Percentiles rank a stretch among this genome's conserved stretches.
Evolutionary conservation across 768 basidiomycete genomes (phyloP).

Genomic region (Lactarius akahatsu): DNA sequence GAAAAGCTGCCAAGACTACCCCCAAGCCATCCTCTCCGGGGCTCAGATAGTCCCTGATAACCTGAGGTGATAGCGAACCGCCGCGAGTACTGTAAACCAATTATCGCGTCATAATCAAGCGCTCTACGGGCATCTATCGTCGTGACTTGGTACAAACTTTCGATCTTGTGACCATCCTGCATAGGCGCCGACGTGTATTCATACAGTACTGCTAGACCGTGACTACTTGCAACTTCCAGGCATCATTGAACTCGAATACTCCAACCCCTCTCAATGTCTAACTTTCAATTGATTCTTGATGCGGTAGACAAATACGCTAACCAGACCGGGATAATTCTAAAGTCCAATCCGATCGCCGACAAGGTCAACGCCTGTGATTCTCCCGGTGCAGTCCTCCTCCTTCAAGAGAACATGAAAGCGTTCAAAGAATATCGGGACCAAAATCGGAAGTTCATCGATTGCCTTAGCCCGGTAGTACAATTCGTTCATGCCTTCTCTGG

Average conservation of each 20-base stretch:
- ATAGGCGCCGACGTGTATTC: too few relatives aligned
- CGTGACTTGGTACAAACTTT: too few relatives aligned
- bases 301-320: background rate
- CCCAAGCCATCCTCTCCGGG: too few relatives aligned
- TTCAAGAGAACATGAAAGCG: background rate
- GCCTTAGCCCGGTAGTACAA: background rate
- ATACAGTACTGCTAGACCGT: too few relatives aligned
- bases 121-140: too few relatives aligned
- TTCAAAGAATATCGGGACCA: conserved; percentile 5
- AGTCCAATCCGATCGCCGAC: background rate
- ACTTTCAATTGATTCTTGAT: conserved; percentile 1
- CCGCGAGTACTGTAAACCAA: too few relatives aligned
- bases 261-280: background rate
- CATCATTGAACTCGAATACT: background rate
- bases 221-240: too few relatives aligned
- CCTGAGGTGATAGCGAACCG: too few relatives aligned
- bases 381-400: background rate
- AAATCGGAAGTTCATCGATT: conserved; percentile 2
- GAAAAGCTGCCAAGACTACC: too few relatives aligned
- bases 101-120: too few relatives aligned
- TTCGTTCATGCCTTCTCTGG: background rate
- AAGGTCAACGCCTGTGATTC: background rate
- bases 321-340: conserved; percentile 1
- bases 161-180: too few relatives aligned
- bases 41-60: too few relatives aligned